Percentiles rank a stretch among this genome's conserved stretches.
phyloP scores from a whole-genome alignment of 805 yeast genomes.

The Pichia insulana region DNA sequence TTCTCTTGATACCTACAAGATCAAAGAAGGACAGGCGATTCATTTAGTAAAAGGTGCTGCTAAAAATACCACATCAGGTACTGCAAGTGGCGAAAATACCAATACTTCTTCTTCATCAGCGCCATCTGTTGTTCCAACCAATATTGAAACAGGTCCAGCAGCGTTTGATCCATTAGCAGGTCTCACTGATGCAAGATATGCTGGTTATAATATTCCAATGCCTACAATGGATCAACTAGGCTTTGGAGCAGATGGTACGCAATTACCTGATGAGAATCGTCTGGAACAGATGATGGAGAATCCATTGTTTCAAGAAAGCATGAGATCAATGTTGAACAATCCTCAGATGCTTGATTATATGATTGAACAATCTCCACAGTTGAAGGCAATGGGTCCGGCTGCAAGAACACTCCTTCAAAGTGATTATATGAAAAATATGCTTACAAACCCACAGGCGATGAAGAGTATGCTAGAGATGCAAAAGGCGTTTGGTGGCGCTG shows the following conservation, averaged over 20 bases:
- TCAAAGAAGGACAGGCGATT: slow-evolving; percentile 78
- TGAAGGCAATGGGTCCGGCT: slow-evolving; percentile 82
- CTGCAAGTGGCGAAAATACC: slow-evolving; percentile 13
- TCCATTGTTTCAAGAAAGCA: slow-evolving; percentile 73
- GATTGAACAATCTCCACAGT: slow-evolving; percentile 76
- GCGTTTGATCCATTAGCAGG: slow-evolving; percentile 87
- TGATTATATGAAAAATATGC: slow-evolving; percentile 71
- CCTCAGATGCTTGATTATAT: slow-evolving; percentile 82
- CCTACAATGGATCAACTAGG: slow-evolving; percentile 55
- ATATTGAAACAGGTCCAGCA: slow-evolving; percentile 80
- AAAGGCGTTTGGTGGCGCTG: slow-evolving; percentile 35
- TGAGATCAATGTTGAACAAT: slow-evolving; percentile 75
- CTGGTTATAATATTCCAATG: slow-evolving; percentile 75
- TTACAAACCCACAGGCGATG: slow-evolving; percentile 78
- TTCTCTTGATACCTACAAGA: slow-evolving; percentile 63
- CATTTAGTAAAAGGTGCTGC: slow-evolving; percentile 83
- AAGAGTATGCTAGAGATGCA: slow-evolving; percentile 76
- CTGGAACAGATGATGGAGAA: slow-evolving; percentile 65
- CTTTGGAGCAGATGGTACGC: slow-evolving; percentile 92
- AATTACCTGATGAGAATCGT: slow-evolving; percentile 69
- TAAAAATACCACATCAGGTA: slow-evolving; percentile 13
- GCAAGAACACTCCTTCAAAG: slow-evolving; percentile 79
- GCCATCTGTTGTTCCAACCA: slow-evolving; percentile 49
- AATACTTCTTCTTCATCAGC: slow-evolving; percentile 13
- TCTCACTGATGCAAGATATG: slow-evolving; percentile 90